These are phyloP conservation scores for Debaryomyces castellii DNA, from an alignment of 805 yeast genomes.

Conservation along the genomic window DNA sequence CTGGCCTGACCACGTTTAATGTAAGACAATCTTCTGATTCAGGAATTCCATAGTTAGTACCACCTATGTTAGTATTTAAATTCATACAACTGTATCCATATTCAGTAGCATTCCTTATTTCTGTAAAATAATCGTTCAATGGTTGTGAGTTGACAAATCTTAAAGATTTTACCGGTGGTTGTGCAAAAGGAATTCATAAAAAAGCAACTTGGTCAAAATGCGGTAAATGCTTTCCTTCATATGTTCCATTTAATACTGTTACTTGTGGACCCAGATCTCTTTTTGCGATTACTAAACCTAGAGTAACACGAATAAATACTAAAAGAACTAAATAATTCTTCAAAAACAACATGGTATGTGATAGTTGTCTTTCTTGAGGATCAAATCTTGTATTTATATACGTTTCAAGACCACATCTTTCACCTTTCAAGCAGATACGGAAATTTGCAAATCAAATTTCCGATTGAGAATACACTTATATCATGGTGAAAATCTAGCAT, in stretches of 20 bases:
- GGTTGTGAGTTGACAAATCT: constrained; percentile 20
- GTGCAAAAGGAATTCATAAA: constrained; percentile 25
- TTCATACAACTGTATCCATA: constrained; percentile 19
- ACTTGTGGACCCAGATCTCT: neutral
- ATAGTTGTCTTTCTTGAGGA: too few species aligned
- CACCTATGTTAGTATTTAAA: neutral
- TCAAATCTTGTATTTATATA: too few species aligned
- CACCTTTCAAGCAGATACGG: too few species aligned
- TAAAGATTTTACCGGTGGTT: constrained; percentile 20
- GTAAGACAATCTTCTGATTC: constrained; percentile 27
- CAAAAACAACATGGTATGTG: neutral
- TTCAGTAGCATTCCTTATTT: constrained; percentile 11
- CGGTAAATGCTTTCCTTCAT: neutral
- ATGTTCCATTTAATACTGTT: neutral
- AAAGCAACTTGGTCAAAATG: neutral
- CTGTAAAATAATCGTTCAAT: constrained; percentile 11
- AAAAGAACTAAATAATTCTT: too few species aligned
- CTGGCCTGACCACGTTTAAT: constrained; percentile 22
- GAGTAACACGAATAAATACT: neutral
- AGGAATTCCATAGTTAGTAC: constrained; percentile 8
- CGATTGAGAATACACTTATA: neutral
- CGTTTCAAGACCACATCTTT: too few species aligned
- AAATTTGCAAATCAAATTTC: neutral
- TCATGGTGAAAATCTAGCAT: too few species aligned
- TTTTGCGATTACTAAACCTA: neutral